Base-by-base conservation (phyloP, 1,284 basidiomycete species). In the Albatrellus sp. region DNA sequence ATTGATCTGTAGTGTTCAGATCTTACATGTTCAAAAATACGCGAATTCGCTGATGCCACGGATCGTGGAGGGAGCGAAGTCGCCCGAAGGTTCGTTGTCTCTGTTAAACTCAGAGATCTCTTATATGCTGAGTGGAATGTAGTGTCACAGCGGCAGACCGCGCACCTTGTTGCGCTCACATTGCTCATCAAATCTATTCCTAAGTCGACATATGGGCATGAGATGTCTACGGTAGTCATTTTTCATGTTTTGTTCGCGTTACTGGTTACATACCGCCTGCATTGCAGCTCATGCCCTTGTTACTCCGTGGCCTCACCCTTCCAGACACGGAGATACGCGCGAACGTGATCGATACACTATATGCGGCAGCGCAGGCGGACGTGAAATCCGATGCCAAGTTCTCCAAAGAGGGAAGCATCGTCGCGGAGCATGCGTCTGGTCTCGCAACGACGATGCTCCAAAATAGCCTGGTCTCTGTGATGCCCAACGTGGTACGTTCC, bases 11-110 rank as follows among this genome's bases (percentile, higher is more conserved):
- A 48, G n/a, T 43, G 7, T 32, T 32, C 19, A 94, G 90, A 71
- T 91, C 33, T 66, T 96, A 14, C 80, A 88, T 61, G 78, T 81
- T 30, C 94, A 98, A 60, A 88, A 82, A 60, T 84, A 88, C 53
- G 83, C 90, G 55, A 81, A 74, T 45, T 61, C 64, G 19, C 66
- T 91, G 6, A 66, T 98, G 11, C 90, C 91, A 0, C 75, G 74
- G 46, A 67, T 97, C 13, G 71, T 92, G 31, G 66, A 67, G 0
- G 83, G 83, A 4, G 72, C 75, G 5, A 70, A 68, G 45, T 61
- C 64, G 44, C 52, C 62, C 4, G 59, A 53, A 34, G 62, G 74
- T 79, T 52, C 49, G 70, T 60, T 6, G 24, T 17, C 13, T 31
- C 17, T 33, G 48, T 12, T 14, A 36, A 31, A 39, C 9, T 28